Evolutionary conservation across 139 green algal species (phyloP).

Genomic region (Chlorella vulgaris): DNA sequence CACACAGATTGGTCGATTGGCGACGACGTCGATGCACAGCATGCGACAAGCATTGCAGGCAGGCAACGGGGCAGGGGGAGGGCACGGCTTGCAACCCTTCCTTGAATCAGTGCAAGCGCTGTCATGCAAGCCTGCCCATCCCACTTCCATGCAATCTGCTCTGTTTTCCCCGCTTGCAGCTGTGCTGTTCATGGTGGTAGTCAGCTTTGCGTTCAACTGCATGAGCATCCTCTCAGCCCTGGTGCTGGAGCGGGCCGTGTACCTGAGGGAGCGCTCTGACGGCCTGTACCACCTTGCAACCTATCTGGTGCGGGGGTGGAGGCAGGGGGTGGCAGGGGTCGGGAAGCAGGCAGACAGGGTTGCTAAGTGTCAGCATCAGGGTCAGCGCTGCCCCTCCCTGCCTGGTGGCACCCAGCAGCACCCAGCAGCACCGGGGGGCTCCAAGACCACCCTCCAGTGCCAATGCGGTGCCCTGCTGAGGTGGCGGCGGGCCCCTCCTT

Average conservation of each 20-base stretch:
- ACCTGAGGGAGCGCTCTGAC: constrained; percentile 74
- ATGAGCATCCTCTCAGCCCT: constrained; percentile 61
- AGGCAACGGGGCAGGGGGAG: neutral
- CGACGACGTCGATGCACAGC: neutral
- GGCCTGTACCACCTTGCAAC: constrained; percentile 83
- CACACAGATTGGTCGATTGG: constrained; percentile 9
- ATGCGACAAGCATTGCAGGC: neutral
- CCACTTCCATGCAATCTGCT: too few species aligned
- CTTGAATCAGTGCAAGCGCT: too few species aligned
- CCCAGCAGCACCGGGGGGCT: neutral
- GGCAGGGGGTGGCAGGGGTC: too few species aligned
- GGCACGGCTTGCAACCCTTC: too few species aligned
- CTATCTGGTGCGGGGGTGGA: constrained; percentile 57
- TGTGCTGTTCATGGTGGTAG: constrained; percentile 79
- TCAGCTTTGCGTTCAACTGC: constrained; percentile 64
- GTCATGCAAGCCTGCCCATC: too few species aligned
- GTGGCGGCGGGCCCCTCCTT: too few species aligned
- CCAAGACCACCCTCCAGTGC: neutral
- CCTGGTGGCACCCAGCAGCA: neutral
- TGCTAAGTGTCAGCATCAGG: too few species aligned
- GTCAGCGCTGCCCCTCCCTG: neutral
- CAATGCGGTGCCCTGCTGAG: too few species aligned
- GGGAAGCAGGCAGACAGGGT: neutral
- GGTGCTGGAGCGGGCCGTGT: constrained; percentile 79
- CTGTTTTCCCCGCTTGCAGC: constrained; percentile 38